Percentiles rank a stretch among this genome's conserved stretches.
phyloP scores from a whole-genome alignment of 164 flowering plant species.

The Aristolochia fimbriata region DNA sequence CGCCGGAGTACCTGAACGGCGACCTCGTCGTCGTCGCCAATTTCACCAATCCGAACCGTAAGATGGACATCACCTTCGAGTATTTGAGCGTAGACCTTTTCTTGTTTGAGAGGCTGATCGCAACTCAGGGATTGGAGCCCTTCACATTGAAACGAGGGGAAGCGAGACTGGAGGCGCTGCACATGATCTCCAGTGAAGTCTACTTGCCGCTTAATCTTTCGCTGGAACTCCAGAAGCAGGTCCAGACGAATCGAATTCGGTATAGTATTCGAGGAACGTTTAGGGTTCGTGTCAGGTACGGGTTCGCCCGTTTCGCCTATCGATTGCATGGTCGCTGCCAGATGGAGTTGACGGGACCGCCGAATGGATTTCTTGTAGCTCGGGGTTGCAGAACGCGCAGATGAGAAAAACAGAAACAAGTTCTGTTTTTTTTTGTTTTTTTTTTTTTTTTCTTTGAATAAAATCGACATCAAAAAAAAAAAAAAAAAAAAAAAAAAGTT shows the following conservation, averaged over 20 bases:
- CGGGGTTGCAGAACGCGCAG: constrained; percentile 54
- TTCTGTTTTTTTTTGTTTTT: background rate
- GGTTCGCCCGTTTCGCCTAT: constrained; percentile 46
- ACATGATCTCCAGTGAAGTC: constrained; percentile 59
- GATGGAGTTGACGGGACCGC: constrained; percentile 70
- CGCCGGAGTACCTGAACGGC: constrained; percentile 52
- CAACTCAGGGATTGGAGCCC: constrained; percentile 44
- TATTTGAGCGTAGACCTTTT: constrained; percentile 41
- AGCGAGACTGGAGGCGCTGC: constrained; percentile 34
- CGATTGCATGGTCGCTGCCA: constrained; percentile 64
- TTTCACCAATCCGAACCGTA: constrained; percentile 69
- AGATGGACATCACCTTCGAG: constrained; percentile 45
- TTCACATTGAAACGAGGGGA: constrained; percentile 43
- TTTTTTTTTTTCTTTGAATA: too few species aligned
- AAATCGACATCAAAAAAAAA: too few species aligned
- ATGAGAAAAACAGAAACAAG: too few species aligned
- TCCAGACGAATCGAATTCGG: constrained; percentile 36
- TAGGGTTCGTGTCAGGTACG: constrained; percentile 43
- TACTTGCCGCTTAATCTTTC: constrained; percentile 43
- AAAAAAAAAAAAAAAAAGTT: too few species aligned
- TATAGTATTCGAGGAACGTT: constrained; percentile 55
- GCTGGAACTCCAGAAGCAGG: constrained; percentile 45
- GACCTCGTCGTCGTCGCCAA: constrained; percentile 60
- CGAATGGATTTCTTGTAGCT: constrained; percentile 50
- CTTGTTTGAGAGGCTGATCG: constrained; percentile 45